Base-by-base conservation (phyloP, 73 alveolate species). In the Paramecium tetraurelia region DNA sequence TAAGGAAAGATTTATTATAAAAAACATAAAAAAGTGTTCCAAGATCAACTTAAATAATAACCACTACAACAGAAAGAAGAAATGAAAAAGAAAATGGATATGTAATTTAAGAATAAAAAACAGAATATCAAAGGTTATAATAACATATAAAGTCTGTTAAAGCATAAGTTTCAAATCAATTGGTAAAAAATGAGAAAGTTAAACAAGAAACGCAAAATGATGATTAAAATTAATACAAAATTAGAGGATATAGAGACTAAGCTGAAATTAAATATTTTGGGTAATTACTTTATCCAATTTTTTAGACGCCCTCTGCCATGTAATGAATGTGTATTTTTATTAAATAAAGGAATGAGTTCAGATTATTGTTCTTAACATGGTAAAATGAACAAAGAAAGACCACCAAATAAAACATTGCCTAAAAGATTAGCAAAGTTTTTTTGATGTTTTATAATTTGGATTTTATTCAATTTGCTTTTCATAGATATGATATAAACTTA, bases 231-330 rank as follows among this genome's bases (percentile, higher is more conserved):
- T 22, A 72, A 33, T 72, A 72, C 21, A 72, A 72, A 72, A 72
- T 72, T 16, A 31, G 86, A 38, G 86, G 86, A 12, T 72, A n/a
- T 36, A 72, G 86, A 40, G 86, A 72, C 40, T 35, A 72, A 72
- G 86, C 86, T 72, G 86, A 72, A 72, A 72, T 72, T 22, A 72
- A 72, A 72, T 72, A 72, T 72, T 72, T 72, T 72, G 86, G 86
- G 86, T 72, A 72, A 72, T 72, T 16, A 35, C 3, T 12, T 33
- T 5, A 11, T 16, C 10, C n/a, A 36, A 33, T 16, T 22, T 31
- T 68, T 12, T 35, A 72, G 86, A 20, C 86, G 86, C 11, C 59
- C 59, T 12, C 38, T 72, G 5, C 86, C 86, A 29, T 72, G 86
- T 10, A 72, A 72, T 72, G 86, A 72, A 40, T 72, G 86, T 36